Percentiles rank a stretch among this genome's conserved stretches.
Evolutionary conservation across 768 basidiomycete species (phyloP).

Genomic region (Tricholoma furcatifolium): DNA sequence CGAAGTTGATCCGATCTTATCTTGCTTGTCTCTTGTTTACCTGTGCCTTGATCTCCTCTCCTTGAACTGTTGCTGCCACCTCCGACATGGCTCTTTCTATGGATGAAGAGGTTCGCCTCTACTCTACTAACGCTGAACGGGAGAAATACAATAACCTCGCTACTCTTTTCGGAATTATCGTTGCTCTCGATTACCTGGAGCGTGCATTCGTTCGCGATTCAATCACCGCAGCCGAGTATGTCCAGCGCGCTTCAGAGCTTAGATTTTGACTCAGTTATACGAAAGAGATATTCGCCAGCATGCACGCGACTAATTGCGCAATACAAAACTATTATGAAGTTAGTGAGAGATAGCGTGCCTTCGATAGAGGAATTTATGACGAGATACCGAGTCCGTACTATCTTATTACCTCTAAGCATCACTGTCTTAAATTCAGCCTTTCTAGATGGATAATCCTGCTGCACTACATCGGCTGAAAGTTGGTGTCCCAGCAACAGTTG

Average conservation of each 20-base stretch:
- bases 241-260: constrained; percentile 25
- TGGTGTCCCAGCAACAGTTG: constrained; percentile 94
- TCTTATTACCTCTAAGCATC: not conserved
- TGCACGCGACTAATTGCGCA: constrained; percentile 93
- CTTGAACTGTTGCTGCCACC: not conserved
- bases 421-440: not conserved
- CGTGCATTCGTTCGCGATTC: constrained; percentile 94
- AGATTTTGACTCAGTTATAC: constrained; percentile 12
- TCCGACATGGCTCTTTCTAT: constrained; percentile 40
- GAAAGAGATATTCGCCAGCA: constrained; percentile 91
- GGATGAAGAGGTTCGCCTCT: constrained; percentile 91
- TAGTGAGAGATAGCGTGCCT: constrained; percentile 87
- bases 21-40: not conserved
- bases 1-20: not conserved
- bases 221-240: constrained; percentile 87
- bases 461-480: constrained; percentile 88
- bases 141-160: constrained; percentile 87
- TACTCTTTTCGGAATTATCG: constrained; percentile 89
- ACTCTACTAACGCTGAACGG: constrained; percentile 83
- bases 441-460: constrained; percentile 89
- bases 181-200: constrained; percentile 92
- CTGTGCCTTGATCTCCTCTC: not conserved
- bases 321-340: constrained; percentile 96
- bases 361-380: constrained; percentile 91
- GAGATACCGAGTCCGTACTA: constrained; percentile 66